Base-by-base conservation (phyloP, 108 stramenopile genomes). In the Discostella pseudostelligera region DNA sequence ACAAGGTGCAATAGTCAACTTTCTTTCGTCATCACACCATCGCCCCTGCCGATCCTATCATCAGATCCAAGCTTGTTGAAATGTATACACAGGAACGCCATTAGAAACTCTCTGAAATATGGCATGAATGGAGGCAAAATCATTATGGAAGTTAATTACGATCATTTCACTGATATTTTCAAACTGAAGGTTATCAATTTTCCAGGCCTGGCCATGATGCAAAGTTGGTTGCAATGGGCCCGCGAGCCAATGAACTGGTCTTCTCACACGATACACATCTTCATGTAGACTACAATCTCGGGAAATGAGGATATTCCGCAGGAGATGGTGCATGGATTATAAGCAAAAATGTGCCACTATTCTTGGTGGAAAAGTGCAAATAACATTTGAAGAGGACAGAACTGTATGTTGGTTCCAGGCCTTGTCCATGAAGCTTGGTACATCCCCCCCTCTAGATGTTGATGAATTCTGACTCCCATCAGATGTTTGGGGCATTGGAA, bases 251-350 rank as follows among this genome's bases (percentile, higher is more conserved):
- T 39, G 78, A 72, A 25, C 12, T 40, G 3, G 86, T 85, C 19
- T 85, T 85, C 56, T 51, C 43, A 16, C 77, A 72, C 22, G 56
- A 80, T 5, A 40, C 47, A 32, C 69, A 73, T 32, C 54, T 85
- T 39, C 74, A 80, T 11, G 50, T 44, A 17, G 69, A 65, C 24
- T 5, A 46, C 39, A 68, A 64, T 42, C 0, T 58, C 14, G 42
- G 53, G 17, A 76, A 76, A 44, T 61, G 58, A 47, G 5, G 47
- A 25, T 37, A 62, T 28, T 14, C 70, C 3, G 54, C 67, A 43
- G 83, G 86, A 11, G 81, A 87, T 61, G 83, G 86, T 36, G 86
- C 81, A 35, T 87, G 86, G 85, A 76, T 86, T 35, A 84, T 87
- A 40, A 39, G 65, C 21, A 84, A 87, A 61, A 87, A 61, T 82